A percentile compares a stretch with the other conserved stretches of the same genome.
Evolutionary conservation across 2,329 filamentous ascomycete species (phyloP).

Genomic region (Drechmeria coniospora): DNA sequence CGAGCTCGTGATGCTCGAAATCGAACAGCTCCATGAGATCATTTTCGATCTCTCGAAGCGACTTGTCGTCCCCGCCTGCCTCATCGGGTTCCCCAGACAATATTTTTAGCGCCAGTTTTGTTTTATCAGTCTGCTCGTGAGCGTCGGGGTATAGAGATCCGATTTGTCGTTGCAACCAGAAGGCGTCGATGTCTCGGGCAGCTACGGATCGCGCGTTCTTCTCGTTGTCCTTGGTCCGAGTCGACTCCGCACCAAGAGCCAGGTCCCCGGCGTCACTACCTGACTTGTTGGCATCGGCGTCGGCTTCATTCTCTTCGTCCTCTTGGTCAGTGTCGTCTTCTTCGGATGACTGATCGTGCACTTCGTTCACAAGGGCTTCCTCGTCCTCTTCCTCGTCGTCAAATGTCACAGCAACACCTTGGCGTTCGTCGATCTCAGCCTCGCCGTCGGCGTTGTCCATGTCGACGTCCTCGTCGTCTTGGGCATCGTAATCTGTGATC

Average conservation of each 20-base stretch:
- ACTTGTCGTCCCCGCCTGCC: slow-evolving; percentile 62
- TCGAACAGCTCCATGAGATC: slow-evolving; percentile 98
- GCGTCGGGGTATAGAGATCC: slow-evolving; percentile 79
- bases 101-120: slow-evolving; percentile 66
- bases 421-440: slow-evolving; percentile 77
- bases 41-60: slow-evolving; percentile 88
- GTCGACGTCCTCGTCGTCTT: slow-evolving; percentile 82
- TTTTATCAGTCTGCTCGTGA: slow-evolving; percentile 87
- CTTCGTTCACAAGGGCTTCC: slow-evolving; percentile 63
- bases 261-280: slow-evolving; percentile 61
- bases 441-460: slow-evolving; percentile 49
- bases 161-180: slow-evolving; percentile 90
- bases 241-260: slow-evolving; percentile 56
- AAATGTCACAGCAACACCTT: slow-evolving; percentile 95
- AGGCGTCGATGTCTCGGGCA: slow-evolving; percentile 87
- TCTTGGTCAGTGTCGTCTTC: slow-evolving; percentile 56
- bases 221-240: slow-evolving; percentile 28
- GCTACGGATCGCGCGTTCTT: slow-evolving; percentile 50
- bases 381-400: slow-evolving; percentile 83
- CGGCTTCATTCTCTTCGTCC: slow-evolving; percentile 42
- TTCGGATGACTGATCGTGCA: slow-evolving; percentile 75
- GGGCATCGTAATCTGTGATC: slow-evolving; percentile 94
- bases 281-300: slow-evolving; percentile 33
- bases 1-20: slow-evolving; percentile 87
- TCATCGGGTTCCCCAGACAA: slow-evolving; percentile 61